Conservation (phyloP, 176 grass and related monocot species). For the Hordeum marinum region DNA sequence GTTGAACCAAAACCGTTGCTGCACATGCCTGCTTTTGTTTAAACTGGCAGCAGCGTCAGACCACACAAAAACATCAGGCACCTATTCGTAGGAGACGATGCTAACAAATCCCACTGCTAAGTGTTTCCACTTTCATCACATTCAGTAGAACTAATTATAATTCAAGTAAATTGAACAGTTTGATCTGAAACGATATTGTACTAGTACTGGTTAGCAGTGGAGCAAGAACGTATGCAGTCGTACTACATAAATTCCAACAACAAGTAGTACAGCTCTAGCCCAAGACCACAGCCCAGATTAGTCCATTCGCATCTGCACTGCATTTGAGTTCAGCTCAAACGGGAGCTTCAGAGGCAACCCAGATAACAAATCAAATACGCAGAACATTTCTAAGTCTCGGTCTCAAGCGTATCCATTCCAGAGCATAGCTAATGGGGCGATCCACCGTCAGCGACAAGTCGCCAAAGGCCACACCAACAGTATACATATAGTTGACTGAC, state of each 20-base stretch:
- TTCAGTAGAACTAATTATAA: not conserved
- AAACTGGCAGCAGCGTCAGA: slow-evolving; percentile 1
- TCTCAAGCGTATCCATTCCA: not conserved
- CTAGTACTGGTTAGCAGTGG: not conserved
- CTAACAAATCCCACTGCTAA: not conserved
- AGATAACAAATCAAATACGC: not conserved
- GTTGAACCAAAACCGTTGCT: not conserved
- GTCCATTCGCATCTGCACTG: not conserved
- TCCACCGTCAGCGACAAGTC: not conserved
- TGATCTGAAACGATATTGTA: not conserved
- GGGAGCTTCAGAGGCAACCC: not conserved
- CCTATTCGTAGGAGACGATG: not conserved
- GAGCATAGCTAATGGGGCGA: not conserved
- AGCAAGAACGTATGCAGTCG: not conserved
- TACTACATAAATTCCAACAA: not conserved
- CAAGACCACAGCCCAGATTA: not conserved
- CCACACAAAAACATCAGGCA: slow-evolving; percentile 1
- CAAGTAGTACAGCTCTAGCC: not conserved
- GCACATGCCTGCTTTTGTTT: slow-evolving; percentile 21
- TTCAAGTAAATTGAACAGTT: not conserved
- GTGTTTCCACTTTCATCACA: not conserved
- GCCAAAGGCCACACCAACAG: not conserved
- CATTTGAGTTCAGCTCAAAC: not conserved
- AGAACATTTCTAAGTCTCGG: not conserved
- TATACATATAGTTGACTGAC: not conserved